Percentiles rank a stretch among this genome's conserved stretches.
Conservation (phyloP, 306 rosid genomes). For the Abrus precatorius region DNA sequence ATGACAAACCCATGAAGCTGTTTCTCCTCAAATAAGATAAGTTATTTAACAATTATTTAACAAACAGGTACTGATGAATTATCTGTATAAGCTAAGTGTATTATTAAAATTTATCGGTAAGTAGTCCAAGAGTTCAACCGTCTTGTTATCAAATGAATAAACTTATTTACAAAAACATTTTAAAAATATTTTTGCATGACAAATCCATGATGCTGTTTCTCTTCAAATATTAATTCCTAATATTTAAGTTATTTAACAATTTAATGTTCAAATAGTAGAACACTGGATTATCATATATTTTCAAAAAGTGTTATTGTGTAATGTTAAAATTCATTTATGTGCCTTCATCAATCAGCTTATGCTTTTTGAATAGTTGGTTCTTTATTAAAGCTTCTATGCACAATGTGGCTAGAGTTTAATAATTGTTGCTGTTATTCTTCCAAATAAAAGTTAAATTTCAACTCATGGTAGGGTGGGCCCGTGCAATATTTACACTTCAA, state of each 20-base stretch:
- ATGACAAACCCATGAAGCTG: background rate
- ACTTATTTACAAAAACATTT: background rate
- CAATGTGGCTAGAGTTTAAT: background rate
- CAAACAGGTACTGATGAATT: constrained; percentile 65
- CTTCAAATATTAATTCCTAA: background rate
- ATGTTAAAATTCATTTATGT: background rate
- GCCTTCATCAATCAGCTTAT: constrained; percentile 4
- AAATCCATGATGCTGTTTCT: background rate
- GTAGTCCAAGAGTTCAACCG: background rate
- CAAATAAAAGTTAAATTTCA: constrained; percentile 25
- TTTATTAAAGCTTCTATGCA: background rate
- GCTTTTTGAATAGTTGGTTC: constrained; percentile 21
- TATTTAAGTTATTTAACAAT: constrained; percentile 1
- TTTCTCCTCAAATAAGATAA: constrained; percentile 9
- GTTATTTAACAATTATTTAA: constrained; percentile 27
- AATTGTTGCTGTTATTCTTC: background rate
- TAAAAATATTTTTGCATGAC: background rate
- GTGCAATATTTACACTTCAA: constrained; percentile 2
- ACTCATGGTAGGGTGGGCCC: background rate
- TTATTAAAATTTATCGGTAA: background rate
- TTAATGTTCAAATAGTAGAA: constrained; percentile 28
- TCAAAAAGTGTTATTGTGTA: background rate
- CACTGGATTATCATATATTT: background rate
- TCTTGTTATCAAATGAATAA: background rate
- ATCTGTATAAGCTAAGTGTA: background rate